Base-by-base conservation (phyloP, 768 basidiomycete species). In the Gymnopilus dilepis region DNA sequence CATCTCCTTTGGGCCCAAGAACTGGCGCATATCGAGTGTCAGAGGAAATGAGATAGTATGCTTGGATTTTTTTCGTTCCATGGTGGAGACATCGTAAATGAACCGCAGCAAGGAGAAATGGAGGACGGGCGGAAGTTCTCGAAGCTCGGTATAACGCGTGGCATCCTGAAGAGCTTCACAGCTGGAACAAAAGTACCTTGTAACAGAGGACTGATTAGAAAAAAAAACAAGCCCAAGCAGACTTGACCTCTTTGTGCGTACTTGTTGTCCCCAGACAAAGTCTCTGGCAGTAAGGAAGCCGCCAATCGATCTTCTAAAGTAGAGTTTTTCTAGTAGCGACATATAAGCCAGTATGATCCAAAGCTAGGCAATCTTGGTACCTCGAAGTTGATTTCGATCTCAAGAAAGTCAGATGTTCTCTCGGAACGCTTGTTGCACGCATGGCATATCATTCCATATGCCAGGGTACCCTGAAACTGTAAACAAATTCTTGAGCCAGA, bases 81-180 rank as follows among this genome's bases (percentile, higher is more conserved):
- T 85, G 0, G 88, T 86, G 22, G 85, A 76, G 33, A 89, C 66
- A 74, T 96, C 93, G 68, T 91, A 99, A 28, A 93, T 87, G 74
- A 99, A 99, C n/a, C 97, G 92, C 58, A 97, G 83, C 54, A 98
- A 76, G 21, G 95, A 95, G 68, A 99, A 90, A 74, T 99, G 94
- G 2, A 98, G 81, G 6, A 95, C 90, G 0, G 94, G 93, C 1
- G 97, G 97, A 5, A 97, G 82, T 55, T 81, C 71, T 24, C 80
- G 81, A 13, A 97, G 75, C 67, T 89, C 82, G 1, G 88, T 88
- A 65, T 88, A 88, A 7, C 97, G 87, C 17, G 84, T 88, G 5
- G 97, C 97, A 60, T 94, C 86, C 72, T 90, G 88, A 8, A 94
- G 82, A 22, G 73, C 74, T 42, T 87, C 78, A 70, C 97, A 99